Base-by-base conservation (phyloP, 768 basidiomycete species). In the Goffeauzyma gilvescens region DNA sequence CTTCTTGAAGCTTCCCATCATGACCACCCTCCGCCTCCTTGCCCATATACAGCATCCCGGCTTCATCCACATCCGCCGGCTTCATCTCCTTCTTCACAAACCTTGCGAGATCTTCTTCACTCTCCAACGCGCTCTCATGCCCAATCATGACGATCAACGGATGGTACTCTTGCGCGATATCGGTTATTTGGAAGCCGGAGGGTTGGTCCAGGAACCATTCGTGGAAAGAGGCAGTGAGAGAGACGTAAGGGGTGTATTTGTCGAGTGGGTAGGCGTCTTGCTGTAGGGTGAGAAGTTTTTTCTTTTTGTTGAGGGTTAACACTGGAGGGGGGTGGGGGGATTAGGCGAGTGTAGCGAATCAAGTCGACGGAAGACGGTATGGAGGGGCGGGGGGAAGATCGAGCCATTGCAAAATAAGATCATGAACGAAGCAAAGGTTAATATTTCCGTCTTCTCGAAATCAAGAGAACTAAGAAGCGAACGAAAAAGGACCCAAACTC, bases 71-170 rank as follows among this genome's bases (percentile, higher is more conserved):
- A 12, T 39, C 38, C 12, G 38, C 23, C 2, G 47, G 47, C 38
- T 34, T 38, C 20, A 49, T 40, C 17, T 30, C 24, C 1, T 13
- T 20, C 24, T 32, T 39, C 21, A 49, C 31, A 20, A 21, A 21
- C 13, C 40, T 43, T 17, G 42, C 42, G 17, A 49, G 24, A 10
- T 40, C 47, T 31, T 35, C 44, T 3, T 9, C 26, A 5, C 14
- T 15, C 1, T 26, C 7, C 34, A 25, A 7, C 21, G 33, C 24
- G 22, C 9, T 8, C 27, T 49, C 47, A 9, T 49, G 47, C 8
- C 42, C 47, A 2, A 49, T 25, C 47, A 49, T 49, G 12, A 44
- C 38, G 3, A 49, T 22, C 38, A 49, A 37, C 6, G 47, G 42
- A 12, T 15, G 17, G 21, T 34, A 49, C 15, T 38, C 38, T 8